These are phyloP conservation scores for Peronospora destructor DNA, from an alignment of 352 stramenopile species.

Conservation along the genomic window DNA sequence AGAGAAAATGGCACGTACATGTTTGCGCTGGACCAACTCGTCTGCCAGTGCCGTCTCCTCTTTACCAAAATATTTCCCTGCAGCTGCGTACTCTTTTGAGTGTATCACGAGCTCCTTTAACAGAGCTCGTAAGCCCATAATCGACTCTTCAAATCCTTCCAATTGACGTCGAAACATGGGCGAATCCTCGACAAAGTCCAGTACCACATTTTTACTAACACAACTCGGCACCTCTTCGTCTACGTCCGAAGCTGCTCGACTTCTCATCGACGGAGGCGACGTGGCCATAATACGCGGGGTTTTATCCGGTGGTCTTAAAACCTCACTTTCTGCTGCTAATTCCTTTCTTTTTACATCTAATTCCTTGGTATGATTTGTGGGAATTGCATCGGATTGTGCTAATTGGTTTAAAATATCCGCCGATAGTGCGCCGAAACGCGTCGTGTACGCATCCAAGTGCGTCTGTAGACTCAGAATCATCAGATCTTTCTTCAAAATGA, in stretches of 20 bases:
- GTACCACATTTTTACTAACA: conserved; percentile 66
- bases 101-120: conserved; percentile 63
- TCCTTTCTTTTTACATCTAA: conserved; percentile 15
- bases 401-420: conserved; percentile 25
- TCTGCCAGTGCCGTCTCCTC: conserved; percentile 64
- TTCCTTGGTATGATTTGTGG: conserved; percentile 14
- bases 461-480: conserved; percentile 76
- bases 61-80: conserved; percentile 57
- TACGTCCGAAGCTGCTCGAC: conserved; percentile 6
- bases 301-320: conserved; percentile 6
- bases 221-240: conserved; percentile 26
- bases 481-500: conserved; percentile 80
- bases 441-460: conserved; percentile 53
- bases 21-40: conserved; percentile 69
- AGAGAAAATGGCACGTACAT: conserved; percentile 80
- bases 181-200: conserved; percentile 84
- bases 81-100: conserved; percentile 71
- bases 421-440: conserved; percentile 46
- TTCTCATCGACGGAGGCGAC: conserved; percentile 7
- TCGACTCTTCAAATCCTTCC: conserved; percentile 73
- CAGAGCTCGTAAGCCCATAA: conserved; percentile 51
- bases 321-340: conserved; percentile 5
- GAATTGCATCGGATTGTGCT: conserved; percentile 12
- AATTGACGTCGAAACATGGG: conserved; percentile 80
- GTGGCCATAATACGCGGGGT: conserved; percentile 6